Percentiles rank a stretch among this genome's conserved stretches.
Evolutionary conservation across 2,329 filamentous ascomycete genomes (phyloP).

Genomic region (Fusarium penzigii): DNA sequence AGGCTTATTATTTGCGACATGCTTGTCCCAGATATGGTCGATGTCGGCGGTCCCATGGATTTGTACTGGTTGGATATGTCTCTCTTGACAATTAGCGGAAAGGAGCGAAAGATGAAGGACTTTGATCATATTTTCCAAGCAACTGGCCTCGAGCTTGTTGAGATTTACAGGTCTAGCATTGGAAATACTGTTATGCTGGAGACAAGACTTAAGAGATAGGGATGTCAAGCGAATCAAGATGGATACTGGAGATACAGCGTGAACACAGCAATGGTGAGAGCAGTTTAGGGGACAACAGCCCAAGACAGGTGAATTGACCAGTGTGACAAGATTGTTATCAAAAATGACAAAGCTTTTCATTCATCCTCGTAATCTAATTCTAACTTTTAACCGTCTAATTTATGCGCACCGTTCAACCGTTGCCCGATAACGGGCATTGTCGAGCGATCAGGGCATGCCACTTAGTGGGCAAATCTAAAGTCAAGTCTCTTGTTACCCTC

Average conservation of each 20-base stretch:
- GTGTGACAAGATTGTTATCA: no score
- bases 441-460: neutral
- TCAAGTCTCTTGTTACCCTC: constrained; percentile 47
- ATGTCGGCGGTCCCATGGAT: constrained; percentile 22
- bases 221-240: neutral
- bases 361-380: no score
- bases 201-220: constrained; percentile 16
- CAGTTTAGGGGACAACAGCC: no score
- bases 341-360: no score
- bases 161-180: constrained; percentile 25
- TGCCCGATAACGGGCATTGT: no score
- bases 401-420: no score
- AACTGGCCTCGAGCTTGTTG: constrained; percentile 31
- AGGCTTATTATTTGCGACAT: constrained; percentile 35
- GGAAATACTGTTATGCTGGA: constrained; percentile 31
- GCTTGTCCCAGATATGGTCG: constrained; percentile 31
- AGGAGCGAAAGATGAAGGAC: constrained; percentile 30
- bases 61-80: constrained; percentile 31
- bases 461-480: constrained; percentile 43
- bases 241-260: neutral
- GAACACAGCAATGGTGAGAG: neutral
- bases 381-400: no score
- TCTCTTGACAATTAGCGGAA: constrained; percentile 28
- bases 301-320: no score
- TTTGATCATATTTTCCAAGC: constrained; percentile 28